Evolutionary conservation across 768 basidiomycete genomes (phyloP).

Genomic region (Polyporus arcularius): DNA sequence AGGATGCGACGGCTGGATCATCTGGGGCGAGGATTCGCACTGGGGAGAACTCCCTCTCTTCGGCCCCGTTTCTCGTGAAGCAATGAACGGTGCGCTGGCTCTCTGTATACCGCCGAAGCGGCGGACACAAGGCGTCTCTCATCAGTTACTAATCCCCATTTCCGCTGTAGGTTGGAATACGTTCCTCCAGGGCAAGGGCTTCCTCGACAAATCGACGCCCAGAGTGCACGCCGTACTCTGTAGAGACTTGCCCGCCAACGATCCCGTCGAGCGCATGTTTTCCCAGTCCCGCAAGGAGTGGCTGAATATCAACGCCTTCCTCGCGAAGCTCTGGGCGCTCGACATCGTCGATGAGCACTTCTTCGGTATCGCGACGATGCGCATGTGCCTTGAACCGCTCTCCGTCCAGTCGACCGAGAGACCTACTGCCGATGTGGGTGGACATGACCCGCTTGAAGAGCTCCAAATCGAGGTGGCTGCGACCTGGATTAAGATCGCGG

Average conservation of each 20-base stretch:
- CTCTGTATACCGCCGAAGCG: too few species aligned
- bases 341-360: constrained; percentile 2
- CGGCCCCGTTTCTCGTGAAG: constrained; percentile 4
- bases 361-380: constrained; percentile 16
- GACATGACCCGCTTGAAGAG: background rate
- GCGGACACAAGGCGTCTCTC: too few species aligned
- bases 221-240: background rate
- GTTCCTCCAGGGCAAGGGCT: background rate
- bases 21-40: constrained; percentile 1
- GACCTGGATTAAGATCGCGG: constrained; percentile 7
- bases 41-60: constrained; percentile 9
- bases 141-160: background rate
- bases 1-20: constrained; percentile 6
- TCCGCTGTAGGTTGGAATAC: background rate
- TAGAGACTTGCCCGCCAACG: background rate
- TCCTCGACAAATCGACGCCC: background rate
- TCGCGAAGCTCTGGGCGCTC: constrained; percentile 13
- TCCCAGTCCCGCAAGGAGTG: constrained; percentile 1
- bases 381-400: constrained; percentile 13
- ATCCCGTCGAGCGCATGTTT: background rate
- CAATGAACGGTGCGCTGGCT: constrained; percentile 6
- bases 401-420: background rate
- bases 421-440: background rate
- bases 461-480: constrained; percentile 11
- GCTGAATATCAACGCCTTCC: constrained; percentile 12